These are phyloP conservation scores for Canavalia ensiformis DNA, from an alignment of 306 rosid genomes.

Conservation along the genomic window DNA sequence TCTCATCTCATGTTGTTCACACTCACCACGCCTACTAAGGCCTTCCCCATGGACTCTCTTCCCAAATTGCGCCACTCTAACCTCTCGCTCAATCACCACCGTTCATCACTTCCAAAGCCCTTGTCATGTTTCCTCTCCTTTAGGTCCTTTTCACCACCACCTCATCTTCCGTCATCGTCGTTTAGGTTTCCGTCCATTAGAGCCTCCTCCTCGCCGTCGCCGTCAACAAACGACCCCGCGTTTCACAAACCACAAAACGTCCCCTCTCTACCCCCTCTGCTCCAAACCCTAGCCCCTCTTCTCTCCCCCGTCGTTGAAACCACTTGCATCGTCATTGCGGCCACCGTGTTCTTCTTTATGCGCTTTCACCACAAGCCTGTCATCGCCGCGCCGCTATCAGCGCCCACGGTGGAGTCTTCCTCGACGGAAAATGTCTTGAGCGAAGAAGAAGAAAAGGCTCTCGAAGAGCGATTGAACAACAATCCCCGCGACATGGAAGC, in stretches of 20 bases:
- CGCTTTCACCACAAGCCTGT: conserved; percentile 67
- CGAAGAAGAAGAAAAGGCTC: conserved; percentile 57
- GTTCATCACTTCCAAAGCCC: conserved; percentile 54
- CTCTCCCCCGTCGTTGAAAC: conserved; percentile 60
- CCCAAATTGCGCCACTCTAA: conserved; percentile 54
- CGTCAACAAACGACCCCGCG: conserved; percentile 42
- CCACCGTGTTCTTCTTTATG: conserved; percentile 76
- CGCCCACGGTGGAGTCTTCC: conserved; percentile 49
- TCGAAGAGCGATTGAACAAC: conserved; percentile 58
- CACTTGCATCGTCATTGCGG: conserved; percentile 70
- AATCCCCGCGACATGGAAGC: conserved; percentile 69
- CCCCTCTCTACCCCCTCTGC: conserved; percentile 37
- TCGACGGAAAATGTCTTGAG: neutral
- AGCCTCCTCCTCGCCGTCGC: conserved; percentile 40
- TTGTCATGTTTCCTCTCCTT: conserved; percentile 58
- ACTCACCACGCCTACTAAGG: neutral
- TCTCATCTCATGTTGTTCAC: neutral
- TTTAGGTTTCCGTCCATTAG: conserved; percentile 51
- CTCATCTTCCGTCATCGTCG: conserved; percentile 43
- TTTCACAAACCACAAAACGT: conserved; percentile 23
- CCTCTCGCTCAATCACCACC: conserved; percentile 59
- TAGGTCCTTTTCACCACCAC: conserved; percentile 44
- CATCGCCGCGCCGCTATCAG: conserved; percentile 64
- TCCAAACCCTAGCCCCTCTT: conserved; percentile 60
- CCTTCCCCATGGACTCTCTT: conserved; percentile 65